Evolutionary conservation across 208 protist genomes (phyloP).

Genomic region (Leptomonas seymouri): DNA sequence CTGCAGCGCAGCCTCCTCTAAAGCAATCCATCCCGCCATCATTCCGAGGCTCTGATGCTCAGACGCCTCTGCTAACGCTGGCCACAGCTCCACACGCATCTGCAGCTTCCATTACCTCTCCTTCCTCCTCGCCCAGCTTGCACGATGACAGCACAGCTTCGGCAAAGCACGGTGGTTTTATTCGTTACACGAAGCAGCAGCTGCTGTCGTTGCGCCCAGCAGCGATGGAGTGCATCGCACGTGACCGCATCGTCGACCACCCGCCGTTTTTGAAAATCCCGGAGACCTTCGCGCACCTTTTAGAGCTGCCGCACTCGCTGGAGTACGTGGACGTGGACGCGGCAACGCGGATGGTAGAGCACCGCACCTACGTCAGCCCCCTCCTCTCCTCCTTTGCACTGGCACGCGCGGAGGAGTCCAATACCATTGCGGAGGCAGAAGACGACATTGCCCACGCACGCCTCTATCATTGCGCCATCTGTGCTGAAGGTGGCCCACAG

Average conservation of each 20-base stretch:
- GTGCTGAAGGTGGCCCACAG: conserved; percentile 37
- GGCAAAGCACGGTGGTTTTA: background rate
- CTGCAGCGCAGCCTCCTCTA: background rate
- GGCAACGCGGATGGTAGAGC: conserved; percentile 37
- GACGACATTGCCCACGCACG: conserved; percentile 13
- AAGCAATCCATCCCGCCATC: background rate
- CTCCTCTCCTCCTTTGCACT: conserved; percentile 11
- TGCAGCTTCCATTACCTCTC: background rate
- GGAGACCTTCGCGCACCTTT: conserved; percentile 37
- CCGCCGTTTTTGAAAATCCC: conserved; percentile 57
- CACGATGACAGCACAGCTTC: background rate
- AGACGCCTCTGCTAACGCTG: conserved; percentile 16
- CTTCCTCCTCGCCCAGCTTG: background rate
- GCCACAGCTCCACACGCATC: background rate
- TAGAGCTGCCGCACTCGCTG: conserved; percentile 41
- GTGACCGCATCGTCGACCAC: conserved; percentile 39
- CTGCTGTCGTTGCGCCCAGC: conserved; percentile 34
- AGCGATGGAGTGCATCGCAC: conserved; percentile 33
- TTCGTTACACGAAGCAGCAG: conserved; percentile 44
- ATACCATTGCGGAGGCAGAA: background rate
- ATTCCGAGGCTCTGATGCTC: background rate
- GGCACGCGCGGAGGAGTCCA: background rate
- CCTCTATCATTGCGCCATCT: conserved; percentile 37
- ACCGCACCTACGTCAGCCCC: conserved; percentile 24
- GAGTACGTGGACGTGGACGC: conserved; percentile 64